Evolutionary conservation across 2,329 filamentous ascomycete genomes (phyloP).

Genomic region (Dactylellina sp.): DNA sequence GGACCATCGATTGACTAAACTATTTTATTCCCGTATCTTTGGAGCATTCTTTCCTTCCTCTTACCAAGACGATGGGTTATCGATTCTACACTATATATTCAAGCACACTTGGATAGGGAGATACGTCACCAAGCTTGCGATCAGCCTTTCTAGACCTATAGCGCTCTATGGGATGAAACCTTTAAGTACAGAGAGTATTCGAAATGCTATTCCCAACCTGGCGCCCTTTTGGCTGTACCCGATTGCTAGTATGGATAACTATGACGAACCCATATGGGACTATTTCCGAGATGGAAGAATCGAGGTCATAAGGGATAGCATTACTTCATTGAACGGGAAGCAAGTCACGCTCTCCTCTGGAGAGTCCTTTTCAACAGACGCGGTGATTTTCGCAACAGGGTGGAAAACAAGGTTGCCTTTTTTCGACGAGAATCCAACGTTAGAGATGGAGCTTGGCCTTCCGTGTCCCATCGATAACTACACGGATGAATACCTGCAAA

Average conservation of each 20-base stretch:
- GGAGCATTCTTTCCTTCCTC: constrained; percentile 10
- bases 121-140: neutral
- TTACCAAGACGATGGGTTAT: constrained; percentile 32
- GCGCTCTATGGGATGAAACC: neutral
- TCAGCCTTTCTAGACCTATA: neutral
- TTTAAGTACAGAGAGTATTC: constrained; percentile 11
- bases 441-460: constrained; percentile 11
- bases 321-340: constrained; percentile 8
- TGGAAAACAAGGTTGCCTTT: constrained; percentile 18
- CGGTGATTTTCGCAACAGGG: constrained; percentile 31
- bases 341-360: constrained; percentile 15
- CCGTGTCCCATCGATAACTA: constrained; percentile 9
- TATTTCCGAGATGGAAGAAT: constrained; percentile 18
- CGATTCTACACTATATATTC: constrained; percentile 23
- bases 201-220: constrained; percentile 9
- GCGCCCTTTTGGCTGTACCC: constrained; percentile 19
- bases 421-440: constrained; percentile 16
- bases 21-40: constrained; percentile 9
- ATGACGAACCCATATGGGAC: constrained; percentile 17
- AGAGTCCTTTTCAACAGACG: constrained; percentile 13
- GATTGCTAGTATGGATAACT: constrained; percentile 1
- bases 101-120: constrained; percentile 27
- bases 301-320: constrained; percentile 31
- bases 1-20: neutral
- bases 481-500: constrained; percentile 16